Evolutionary conservation across 108 stramenopile species (phyloP).

Genomic region (Aurantiochytrium sp.): DNA sequence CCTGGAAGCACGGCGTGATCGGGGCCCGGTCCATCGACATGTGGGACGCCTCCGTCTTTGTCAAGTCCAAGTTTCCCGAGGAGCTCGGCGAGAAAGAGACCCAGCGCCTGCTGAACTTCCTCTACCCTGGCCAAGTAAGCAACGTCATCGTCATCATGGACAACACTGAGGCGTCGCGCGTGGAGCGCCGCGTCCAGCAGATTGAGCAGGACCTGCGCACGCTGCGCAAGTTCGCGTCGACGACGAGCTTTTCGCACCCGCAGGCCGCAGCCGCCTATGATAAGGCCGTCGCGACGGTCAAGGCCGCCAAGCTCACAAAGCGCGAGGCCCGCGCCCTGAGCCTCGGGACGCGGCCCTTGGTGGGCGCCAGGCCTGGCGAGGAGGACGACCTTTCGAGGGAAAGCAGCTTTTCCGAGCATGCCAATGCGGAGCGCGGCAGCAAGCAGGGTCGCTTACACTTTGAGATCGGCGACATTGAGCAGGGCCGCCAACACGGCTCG

Average conservation of each 20-base stretch:
- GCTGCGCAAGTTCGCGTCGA: neutral
- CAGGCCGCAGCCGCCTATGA: neutral
- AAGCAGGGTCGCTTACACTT: no score
- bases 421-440: no score
- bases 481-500: no score
- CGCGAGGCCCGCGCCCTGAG: neutral
- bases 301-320: neutral
- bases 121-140: neutral
- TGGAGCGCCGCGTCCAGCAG: neutral
- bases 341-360: neutral
- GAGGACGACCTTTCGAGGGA: no score
- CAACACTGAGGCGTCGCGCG: neutral
- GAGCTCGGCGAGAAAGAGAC: neutral
- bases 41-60: constrained; percentile 23
- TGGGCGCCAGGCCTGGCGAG: no score
- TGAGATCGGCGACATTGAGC: no score
- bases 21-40: neutral
- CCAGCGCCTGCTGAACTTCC: neutral
- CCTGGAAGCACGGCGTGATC: constrained; percentile 26
- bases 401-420: no score
- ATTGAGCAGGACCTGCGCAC: neutral
- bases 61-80: constrained; percentile 19
- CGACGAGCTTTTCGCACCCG: neutral
- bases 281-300: neutral
- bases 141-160: constrained; percentile 1